Base-by-base conservation (phyloP, 352 stramenopile species). In the Phytophthora hybrid region DNA sequence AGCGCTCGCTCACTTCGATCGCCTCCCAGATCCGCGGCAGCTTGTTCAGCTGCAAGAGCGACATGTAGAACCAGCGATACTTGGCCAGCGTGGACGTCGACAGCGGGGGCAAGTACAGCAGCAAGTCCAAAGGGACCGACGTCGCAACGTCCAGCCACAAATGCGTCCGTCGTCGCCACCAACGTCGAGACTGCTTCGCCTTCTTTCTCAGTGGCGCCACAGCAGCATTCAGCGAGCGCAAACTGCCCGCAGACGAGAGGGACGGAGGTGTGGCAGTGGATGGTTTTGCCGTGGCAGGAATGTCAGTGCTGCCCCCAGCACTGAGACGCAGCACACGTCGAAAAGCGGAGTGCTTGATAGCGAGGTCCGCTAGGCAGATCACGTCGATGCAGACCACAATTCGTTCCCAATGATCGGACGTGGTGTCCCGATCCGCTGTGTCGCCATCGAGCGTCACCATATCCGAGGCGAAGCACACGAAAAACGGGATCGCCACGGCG, bases 11-110 rank as follows among this genome's bases (percentile, higher is more conserved):
- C 3, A 80, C 71, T 51, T 82, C 80, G 34, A 89, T 79, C 2
- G 80, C 69, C 63, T 87, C 69, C 19, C 78, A 65, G 41, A 90
- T 86, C 14, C 78, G 79, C 44, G 82, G 77, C 26, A 91, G 65
- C 56, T 93, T 92, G 74, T 91, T 91, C 29, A 85, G 65, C 59
- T 92, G 86, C 34, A 92, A 76, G 1, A 92, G 44, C 4, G 79
- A 73, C 21, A 90, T 67, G 62, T 89, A 91, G 62, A 82, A 88
- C 84, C 83, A 92, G n/a, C 73, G 68, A 14, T 84, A 59, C 18
- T 75, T 21, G 6, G 11, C 10, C n/a, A 83, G 18, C 13, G 8
- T 7, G 21, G 68, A 72, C 2, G 56, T n/a, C 2, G 68, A 56
- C 4, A 90, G 44, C 6, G 63, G 60, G 7, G 84, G 79, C 9